Evolutionary conservation across 352 stramenopile genomes (phyloP).

Genomic region (Blastocystis sp.): DNA sequence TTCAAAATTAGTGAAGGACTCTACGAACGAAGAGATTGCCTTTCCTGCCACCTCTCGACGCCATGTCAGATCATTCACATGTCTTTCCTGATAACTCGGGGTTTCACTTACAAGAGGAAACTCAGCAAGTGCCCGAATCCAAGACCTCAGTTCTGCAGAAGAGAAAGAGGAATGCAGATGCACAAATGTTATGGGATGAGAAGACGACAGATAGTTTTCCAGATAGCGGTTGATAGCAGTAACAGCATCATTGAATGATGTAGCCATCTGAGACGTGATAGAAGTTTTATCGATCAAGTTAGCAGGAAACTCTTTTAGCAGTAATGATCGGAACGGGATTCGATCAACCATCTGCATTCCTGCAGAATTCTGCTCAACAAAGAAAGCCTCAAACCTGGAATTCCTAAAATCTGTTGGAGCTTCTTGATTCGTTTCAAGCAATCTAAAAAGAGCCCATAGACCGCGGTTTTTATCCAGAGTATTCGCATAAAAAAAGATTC

Average conservation of each 20-base stretch:
- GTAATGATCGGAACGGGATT: slow-evolving; percentile 26
- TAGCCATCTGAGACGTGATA: background rate
- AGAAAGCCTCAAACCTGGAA: background rate
- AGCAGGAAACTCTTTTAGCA: background rate
- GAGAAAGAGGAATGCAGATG: slow-evolving; percentile 68
- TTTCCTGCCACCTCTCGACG: background rate
- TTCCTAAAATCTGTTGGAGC: background rate
- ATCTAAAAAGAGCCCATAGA: background rate
- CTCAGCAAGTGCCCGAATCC: slow-evolving; percentile 80
- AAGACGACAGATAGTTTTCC: background rate
- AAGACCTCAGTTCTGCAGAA: slow-evolving; percentile 71
- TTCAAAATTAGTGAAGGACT: slow-evolving; percentile 1
- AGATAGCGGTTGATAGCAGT: background rate
- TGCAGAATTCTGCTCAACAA: slow-evolving; percentile 15
- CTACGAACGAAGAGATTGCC: background rate
- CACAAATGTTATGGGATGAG: slow-evolving; percentile 75
- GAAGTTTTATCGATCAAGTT: background rate
- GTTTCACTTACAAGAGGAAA: slow-evolving; percentile 75
- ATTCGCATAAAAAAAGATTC: slow-evolving; percentile 16
- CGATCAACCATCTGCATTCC: background rate
- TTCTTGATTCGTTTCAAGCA: slow-evolving; percentile 16
- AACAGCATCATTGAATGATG: background rate
- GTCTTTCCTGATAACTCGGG: background rate
- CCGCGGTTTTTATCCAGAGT: slow-evolving; percentile 25
- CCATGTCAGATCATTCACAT: slow-evolving; percentile 10